phyloP scores from a whole-genome alignment of 805 yeast species.

The Spathaspora girioi region DNA sequence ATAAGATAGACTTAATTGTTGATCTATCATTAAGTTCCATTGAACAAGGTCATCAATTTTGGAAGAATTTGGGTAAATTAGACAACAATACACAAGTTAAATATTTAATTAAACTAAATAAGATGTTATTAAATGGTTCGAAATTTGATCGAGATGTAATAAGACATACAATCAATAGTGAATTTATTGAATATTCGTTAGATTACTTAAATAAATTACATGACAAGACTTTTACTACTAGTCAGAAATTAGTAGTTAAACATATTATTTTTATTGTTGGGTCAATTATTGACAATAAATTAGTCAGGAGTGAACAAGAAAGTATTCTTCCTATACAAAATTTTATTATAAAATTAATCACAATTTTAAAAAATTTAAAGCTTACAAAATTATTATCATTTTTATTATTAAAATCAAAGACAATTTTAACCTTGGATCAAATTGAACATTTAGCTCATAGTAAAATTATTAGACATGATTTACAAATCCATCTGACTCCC shows the following conservation, averaged over 20 bases:
- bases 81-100: conserved; percentile 7
- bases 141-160: conserved; percentile 6
- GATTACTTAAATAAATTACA: conserved; percentile 4
- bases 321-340: conserved; percentile 6
- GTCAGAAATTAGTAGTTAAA: conserved; percentile 4
- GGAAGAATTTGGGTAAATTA: conserved; percentile 15
- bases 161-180: conserved; percentile 9
- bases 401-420: conserved; percentile 10
- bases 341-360: conserved; percentile 5
- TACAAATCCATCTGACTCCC: neutral
- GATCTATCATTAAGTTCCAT: conserved; percentile 16
- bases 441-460: conserved; percentile 3
- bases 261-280: conserved; percentile 11
- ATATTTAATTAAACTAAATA: conserved; percentile 11
- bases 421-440: conserved; percentile 4
- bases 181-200: conserved; percentile 13
- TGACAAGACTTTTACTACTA: neutral
- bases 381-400: conserved; percentile 12
- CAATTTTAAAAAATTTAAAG: conserved; percentile 7
- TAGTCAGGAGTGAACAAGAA: neutral
- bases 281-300: conserved; percentile 6
- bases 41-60: conserved; percentile 18
- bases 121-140: neutral
- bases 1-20: conserved; percentile 14
- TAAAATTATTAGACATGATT: neutral